These are phyloP conservation scores for Sarocladium brachiariae DNA, from an alignment of 2,329 filamentous ascomycete species.

Conservation along the genomic window DNA sequence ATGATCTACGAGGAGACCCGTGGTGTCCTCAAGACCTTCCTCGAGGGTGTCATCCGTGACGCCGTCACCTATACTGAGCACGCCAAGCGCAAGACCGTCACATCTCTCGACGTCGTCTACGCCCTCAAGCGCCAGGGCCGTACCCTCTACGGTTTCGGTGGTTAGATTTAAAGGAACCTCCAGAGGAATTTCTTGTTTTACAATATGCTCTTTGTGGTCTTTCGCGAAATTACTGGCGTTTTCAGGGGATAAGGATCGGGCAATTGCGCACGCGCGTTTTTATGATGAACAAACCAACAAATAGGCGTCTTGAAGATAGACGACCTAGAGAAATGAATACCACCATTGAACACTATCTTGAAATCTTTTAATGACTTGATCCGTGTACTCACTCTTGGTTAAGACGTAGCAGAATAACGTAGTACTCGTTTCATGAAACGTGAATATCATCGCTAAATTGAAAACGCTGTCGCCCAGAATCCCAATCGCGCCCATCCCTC, in stretches of 20 bases:
- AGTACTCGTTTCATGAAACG: no score
- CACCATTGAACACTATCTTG: conserved; percentile 5
- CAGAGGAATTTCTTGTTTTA: background rate
- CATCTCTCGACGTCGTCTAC: conserved; percentile 61
- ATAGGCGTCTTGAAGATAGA: conserved; percentile 1
- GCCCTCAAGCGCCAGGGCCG: conserved; percentile 64
- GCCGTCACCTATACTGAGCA: conserved; percentile 75
- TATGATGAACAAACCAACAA: no score
- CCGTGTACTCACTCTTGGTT: no score
- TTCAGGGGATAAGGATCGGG: conserved; percentile 6
- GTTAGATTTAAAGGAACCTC: no score
- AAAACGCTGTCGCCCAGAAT: background rate
- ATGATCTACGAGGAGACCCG: conserved; percentile 81
- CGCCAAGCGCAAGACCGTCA: conserved; percentile 77
- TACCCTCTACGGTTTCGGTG: conserved; percentile 85
- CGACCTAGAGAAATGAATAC: conserved; percentile 10
- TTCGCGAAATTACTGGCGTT: conserved; percentile 6
- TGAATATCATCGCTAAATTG: conserved; percentile 6
- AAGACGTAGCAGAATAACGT: no score
- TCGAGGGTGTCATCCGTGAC: conserved; percentile 69
- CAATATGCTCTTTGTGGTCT: background rate
- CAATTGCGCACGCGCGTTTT: conserved; percentile 5
- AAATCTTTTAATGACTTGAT: no score
- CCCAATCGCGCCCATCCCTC: background rate
- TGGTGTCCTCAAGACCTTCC: conserved; percentile 71